These are phyloP conservation scores for Trichoderma orchidacearum DNA, from an alignment of 495 filamentous ascomycete species.

Conservation along the genomic window DNA sequence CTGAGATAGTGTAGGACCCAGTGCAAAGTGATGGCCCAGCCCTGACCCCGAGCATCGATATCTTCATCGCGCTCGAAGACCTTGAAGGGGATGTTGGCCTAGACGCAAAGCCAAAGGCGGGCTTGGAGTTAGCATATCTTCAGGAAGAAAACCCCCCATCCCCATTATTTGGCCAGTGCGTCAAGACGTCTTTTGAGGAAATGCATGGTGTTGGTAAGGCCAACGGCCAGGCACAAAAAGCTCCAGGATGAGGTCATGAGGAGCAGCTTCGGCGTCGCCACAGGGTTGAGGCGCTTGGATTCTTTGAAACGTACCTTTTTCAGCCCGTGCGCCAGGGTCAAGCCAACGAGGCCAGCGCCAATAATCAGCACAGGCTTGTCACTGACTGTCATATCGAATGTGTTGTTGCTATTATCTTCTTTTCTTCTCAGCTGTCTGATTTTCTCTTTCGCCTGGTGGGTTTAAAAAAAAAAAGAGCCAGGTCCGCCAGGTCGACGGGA, in stretches of 20 bases:
- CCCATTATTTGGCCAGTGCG: too few species aligned
- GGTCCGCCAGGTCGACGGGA: not conserved
- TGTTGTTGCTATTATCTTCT: not conserved
- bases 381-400: not conserved
- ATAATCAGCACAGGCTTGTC: constrained; percentile 34
- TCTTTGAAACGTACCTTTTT: constrained; percentile 15
- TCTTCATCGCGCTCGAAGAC: constrained; percentile 42
- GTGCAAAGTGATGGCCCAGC: constrained; percentile 47
- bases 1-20: constrained; percentile 39
- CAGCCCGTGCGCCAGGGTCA: constrained; percentile 45
- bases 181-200: too few species aligned
- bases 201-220: too few species aligned
- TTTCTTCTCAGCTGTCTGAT: not conserved
- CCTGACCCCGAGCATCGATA: constrained; percentile 27
- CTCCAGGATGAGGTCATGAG: not conserved
- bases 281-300: not conserved
- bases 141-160: too few species aligned
- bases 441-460: too few species aligned
- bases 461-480: too few species aligned
- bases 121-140: not conserved
- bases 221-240: not conserved
- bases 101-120: not conserved
- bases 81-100: constrained; percentile 15
- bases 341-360: constrained; percentile 46
- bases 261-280: not conserved